Percentiles rank a stretch among this genome's conserved stretches.
These are phyloP conservation scores for Geosmithia putterillii DNA, from an alignment of 2,329 filamentous ascomycete genomes.

Conservation along the genomic window DNA sequence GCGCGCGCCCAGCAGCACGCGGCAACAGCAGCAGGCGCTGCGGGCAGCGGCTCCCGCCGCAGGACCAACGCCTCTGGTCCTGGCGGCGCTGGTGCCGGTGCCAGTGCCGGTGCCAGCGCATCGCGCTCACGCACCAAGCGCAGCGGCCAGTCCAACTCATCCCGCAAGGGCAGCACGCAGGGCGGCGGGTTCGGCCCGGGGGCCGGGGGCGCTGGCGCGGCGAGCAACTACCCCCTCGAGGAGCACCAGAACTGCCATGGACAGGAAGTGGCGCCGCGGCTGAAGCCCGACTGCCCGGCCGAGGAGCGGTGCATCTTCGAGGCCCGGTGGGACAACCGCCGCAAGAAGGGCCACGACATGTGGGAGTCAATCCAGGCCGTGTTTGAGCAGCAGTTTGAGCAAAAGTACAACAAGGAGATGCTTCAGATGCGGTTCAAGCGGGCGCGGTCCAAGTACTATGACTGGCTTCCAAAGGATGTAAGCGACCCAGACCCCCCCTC, in stretches of 20 bases:
- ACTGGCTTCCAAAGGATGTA: constrained; percentile 38
- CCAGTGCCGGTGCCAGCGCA: too few species aligned
- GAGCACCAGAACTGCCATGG: constrained; percentile 22
- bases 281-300: constrained; percentile 31
- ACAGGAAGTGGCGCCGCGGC: constrained; percentile 19
- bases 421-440: constrained; percentile 46
- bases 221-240: constrained; percentile 2
- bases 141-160: too few species aligned
- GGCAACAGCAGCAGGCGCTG: not conserved
- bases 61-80: too few species aligned
- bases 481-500: constrained; percentile 12
- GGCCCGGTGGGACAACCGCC: constrained; percentile 29
- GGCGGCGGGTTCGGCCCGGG: too few species aligned
- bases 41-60: too few species aligned
- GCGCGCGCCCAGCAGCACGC: too few species aligned
- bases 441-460: constrained; percentile 32
- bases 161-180: too few species aligned
- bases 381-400: constrained; percentile 21
- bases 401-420: constrained; percentile 29
- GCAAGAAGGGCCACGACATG: constrained; percentile 43
- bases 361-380: constrained; percentile 39
- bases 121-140: not conserved
- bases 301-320: constrained; percentile 37
- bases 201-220: not conserved
- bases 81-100: too few species aligned